Percentiles rank a stretch among this genome's conserved stretches.
phyloP scores from a whole-genome alignment of 805 yeast species.

The Candida qinlingensis region DNA sequence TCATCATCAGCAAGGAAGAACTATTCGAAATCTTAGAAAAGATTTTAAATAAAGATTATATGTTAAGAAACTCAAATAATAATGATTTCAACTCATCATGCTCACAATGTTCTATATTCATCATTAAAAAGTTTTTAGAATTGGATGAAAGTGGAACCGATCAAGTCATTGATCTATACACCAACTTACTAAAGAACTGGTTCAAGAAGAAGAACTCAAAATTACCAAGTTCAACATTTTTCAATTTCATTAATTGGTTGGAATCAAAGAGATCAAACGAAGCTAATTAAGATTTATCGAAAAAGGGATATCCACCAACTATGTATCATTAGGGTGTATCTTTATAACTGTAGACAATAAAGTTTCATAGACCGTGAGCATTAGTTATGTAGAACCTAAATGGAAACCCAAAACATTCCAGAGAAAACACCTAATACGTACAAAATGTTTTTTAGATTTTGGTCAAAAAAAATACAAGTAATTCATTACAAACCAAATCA shows the following conservation, averaged over 20 bases:
- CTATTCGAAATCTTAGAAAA: conserved; percentile 28
- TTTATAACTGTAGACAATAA: too few relatives aligned
- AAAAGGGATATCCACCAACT: too few relatives aligned
- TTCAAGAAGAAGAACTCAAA: conserved; percentile 40
- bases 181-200: conserved; percentile 57
- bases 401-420: too few relatives aligned
- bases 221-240: conserved; percentile 51
- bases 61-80: conserved; percentile 31
- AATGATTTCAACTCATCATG: conserved; percentile 32
- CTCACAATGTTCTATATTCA: conserved; percentile 63
- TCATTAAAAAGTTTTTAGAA: conserved; percentile 50
- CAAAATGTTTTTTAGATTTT: too few relatives aligned
- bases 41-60: conserved; percentile 35
- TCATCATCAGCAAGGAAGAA: conserved; percentile 19
- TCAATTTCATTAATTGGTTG: conserved; percentile 79
- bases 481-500: too few relatives aligned
- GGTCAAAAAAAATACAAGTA: too few relatives aligned
- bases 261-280: conserved; percentile 35
- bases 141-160: conserved; percentile 30
- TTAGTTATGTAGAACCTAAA: too few relatives aligned
- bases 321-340: too few relatives aligned
- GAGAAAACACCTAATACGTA: too few relatives aligned
- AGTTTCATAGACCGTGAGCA: too few relatives aligned
- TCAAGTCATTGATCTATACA: conserved; percentile 50
- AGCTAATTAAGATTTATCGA: too few relatives aligned